Evolutionary conservation across 345 rosid genomes (phyloP).

Genomic region (Erodium maritimum): DNA sequence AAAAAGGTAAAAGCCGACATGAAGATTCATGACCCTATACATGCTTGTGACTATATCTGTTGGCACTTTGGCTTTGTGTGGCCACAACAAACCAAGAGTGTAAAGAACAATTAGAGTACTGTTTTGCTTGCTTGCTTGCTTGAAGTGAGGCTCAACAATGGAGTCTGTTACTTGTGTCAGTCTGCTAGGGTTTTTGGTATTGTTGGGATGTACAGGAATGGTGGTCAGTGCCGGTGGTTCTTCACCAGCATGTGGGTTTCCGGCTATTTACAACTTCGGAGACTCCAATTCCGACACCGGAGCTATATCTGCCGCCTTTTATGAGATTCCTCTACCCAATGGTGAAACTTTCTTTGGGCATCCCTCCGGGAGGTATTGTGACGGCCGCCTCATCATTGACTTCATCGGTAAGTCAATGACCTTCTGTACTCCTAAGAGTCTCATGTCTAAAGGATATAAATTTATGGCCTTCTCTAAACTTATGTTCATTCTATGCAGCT

Average conservation of each 20-base stretch:
- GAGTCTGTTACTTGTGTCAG: not conserved
- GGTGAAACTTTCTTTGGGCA: slow-evolving; percentile 67
- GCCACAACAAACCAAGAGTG: not conserved
- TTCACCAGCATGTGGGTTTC: slow-evolving; percentile 14
- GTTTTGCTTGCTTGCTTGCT: too few relatives aligned
- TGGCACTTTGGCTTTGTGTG: not conserved
- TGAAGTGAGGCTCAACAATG: not conserved
- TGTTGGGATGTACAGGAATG: not conserved
- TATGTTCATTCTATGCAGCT: slow-evolving; percentile 22
- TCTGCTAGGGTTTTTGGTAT: not conserved
- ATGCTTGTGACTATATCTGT: not conserved
- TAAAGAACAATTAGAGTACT: too few relatives aligned
- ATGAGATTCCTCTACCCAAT: slow-evolving; percentile 40
- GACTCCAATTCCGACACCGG: slow-evolving; percentile 78
- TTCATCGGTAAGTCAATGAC: slow-evolving; percentile 27
- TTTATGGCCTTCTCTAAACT: too few relatives aligned
- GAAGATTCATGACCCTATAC: too few relatives aligned
- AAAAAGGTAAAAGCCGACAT: too few relatives aligned
- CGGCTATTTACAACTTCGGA: slow-evolving; percentile 61
- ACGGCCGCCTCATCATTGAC: slow-evolving; percentile 64
- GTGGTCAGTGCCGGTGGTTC: too few relatives aligned
- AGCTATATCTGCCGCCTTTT: slow-evolving; percentile 40
- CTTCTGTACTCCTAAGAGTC: not conserved
- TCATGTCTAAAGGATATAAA: too few relatives aligned
- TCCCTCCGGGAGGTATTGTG: slow-evolving; percentile 54